Percentiles rank a stretch among this genome's conserved stretches.
Conservation (phyloP, 163 green algal genomes). For the Trebouxia gelatinosa region DNA sequence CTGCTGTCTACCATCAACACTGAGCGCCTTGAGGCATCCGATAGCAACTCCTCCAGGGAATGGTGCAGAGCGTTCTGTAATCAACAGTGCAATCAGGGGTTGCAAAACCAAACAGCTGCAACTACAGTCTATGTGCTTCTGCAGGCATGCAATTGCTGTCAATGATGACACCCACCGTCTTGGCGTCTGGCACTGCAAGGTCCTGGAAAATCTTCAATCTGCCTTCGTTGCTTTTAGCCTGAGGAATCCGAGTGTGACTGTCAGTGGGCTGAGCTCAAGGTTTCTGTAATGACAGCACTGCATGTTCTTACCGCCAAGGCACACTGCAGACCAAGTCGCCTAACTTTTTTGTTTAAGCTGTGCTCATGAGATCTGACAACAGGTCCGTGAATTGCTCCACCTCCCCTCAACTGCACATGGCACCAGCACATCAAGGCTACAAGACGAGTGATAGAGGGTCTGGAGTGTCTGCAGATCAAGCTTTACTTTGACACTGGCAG, state of each 20-base stretch:
- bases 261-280: not conserved
- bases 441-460: no score
- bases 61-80: slow-evolving; percentile 51
- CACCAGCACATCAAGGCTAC: no score
- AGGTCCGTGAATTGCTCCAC: slow-evolving; percentile 78
- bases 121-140: slow-evolving; percentile 30
- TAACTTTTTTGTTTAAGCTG: slow-evolving; percentile 78
- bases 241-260: not conserved
- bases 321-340: slow-evolving; percentile 72
- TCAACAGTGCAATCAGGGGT: not conserved
- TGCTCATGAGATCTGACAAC: slow-evolving; percentile 75
- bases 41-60: slow-evolving; percentile 54
- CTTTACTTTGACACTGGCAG: no score
- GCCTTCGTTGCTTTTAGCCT: slow-evolving; percentile 56
- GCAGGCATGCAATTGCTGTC: not conserved
- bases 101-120: not conserved
- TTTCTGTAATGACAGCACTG: not conserved
- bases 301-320: slow-evolving; percentile 71
- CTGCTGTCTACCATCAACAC: slow-evolving; percentile 69
- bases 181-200: slow-evolving; percentile 44
- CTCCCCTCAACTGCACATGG: slow-evolving; percentile 73
- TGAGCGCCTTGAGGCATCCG: slow-evolving; percentile 41
- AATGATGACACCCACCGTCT: slow-evolving; percentile 47
- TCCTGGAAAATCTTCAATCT: slow-evolving; percentile 81
- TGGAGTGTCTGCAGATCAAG: no score